Base-by-base conservation (phyloP, 305 asterid genomes). In the Andrographis paniculata region DNA sequence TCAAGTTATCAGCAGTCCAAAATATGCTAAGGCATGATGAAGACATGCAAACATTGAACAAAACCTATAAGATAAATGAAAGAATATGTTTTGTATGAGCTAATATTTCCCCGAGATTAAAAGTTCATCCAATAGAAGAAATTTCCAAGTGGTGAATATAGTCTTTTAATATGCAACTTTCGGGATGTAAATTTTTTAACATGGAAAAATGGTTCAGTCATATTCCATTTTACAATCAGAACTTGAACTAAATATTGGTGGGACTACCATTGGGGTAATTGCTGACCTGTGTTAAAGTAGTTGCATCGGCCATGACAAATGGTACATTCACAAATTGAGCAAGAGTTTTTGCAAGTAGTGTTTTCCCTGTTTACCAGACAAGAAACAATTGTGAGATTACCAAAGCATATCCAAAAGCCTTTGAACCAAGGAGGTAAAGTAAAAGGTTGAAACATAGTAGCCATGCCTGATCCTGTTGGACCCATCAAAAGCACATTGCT, bases 261-360 rank as follows among this genome's bases (percentile, higher is more conserved):
- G n/a, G n/a, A n/a, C n/a, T n/a, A n/a, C n/a, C n/a, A n/a, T n/a
- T n/a, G n/a, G n/a, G n/a, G n/a, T n/a, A n/a, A n/a, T n/a, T n/a
- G n/a, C n/a, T n/a, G n/a, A n/a, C 96, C 93, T 87, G 97, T 40
- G 97, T 87, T 63, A 87, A 66, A 50, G 93, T 74, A 53, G 97
- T 88, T 55, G 97, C 95, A 74, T 88, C 97, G 2, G 95, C 94
- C 39, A 88, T 84, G 51, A 88, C 97, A 68, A 88, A 79, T 27
- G 97, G 97, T 36, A 88, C 97, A 77, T 88, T 88, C 62, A 88
- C 97, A 64, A 88, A 73, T 54, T 95, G 95, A 50, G 97, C 97
- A 57, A 88, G 94, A 30, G 93, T 82, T 74, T 88, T 88, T 27
- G 97, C 97, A 53, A 88, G 97, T 23, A 84, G 78, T 11, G 97